Evolutionary conservation across 768 basidiomycete species (phyloP).

Genomic region (Dentipellis fragilis): DNA sequence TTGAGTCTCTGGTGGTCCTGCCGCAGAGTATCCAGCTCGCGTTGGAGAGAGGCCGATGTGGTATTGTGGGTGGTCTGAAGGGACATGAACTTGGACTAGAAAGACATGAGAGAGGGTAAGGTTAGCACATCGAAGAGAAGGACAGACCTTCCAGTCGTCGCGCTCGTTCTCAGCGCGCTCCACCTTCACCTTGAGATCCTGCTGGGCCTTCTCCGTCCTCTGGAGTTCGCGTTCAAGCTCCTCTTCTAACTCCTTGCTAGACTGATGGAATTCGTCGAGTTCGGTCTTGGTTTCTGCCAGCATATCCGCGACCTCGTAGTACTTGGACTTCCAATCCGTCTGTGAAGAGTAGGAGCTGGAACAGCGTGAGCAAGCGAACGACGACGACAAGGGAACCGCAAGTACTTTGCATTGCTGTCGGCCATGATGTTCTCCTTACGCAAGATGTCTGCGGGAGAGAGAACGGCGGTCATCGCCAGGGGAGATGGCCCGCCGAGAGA

Average conservation of each 20-base stretch:
- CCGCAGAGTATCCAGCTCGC: constrained; percentile 76
- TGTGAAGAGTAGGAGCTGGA: constrained; percentile 43
- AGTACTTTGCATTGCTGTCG: constrained; percentile 54
- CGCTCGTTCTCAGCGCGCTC: constrained; percentile 62
- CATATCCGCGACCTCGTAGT: constrained; percentile 77
- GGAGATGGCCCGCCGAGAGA: constrained; percentile 9
- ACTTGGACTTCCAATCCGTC: constrained; percentile 69
- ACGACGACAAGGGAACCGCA: constrained; percentile 11
- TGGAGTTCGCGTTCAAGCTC: constrained; percentile 89
- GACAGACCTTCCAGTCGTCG: constrained; percentile 87
- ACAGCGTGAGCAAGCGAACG: constrained; percentile 3
- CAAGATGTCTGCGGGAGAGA: constrained; percentile 48
- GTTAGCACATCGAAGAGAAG: not conserved
- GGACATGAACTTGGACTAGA: constrained; percentile 72
- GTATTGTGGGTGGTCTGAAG: constrained; percentile 88
- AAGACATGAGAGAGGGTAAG: constrained; percentile 8
- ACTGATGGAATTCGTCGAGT: constrained; percentile 79
- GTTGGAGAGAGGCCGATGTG: constrained; percentile 82
- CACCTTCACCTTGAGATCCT: constrained; percentile 67
- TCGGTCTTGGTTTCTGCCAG: constrained; percentile 75
- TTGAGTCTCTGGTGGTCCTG: constrained; percentile 64
- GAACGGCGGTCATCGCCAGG: constrained; percentile 50
- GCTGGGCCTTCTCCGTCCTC: constrained; percentile 75
- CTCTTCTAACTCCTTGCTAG: constrained; percentile 86
- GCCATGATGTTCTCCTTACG: constrained; percentile 52